A percentile compares a stretch with the other conserved stretches of the same genome.
Conservation (phyloP, 805 yeast species). For the Pichia gijzeniarum region DNA sequence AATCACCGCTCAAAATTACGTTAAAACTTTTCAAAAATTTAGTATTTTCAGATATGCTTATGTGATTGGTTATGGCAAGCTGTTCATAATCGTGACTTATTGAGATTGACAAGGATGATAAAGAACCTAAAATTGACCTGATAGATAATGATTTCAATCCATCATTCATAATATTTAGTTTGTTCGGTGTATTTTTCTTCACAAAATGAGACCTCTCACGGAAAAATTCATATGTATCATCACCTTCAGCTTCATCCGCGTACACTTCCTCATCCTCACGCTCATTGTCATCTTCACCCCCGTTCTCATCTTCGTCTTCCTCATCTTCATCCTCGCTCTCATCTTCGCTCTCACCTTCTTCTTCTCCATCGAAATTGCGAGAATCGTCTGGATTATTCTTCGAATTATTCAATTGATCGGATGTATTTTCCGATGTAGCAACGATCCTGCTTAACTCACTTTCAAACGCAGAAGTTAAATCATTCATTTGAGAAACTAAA, state of each 20-base stretch:
- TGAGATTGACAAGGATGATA: background rate
- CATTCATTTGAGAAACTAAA: constrained; percentile 44
- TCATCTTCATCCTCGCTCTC: constrained; percentile 10
- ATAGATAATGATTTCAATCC: constrained; percentile 14
- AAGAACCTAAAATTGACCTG: constrained; percentile 4
- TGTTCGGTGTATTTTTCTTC: background rate
- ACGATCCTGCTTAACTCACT: constrained; percentile 19
- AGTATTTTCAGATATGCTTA: constrained; percentile 26
- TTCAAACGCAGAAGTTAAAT: constrained; percentile 19
- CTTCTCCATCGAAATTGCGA: background rate
- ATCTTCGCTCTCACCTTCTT: background rate
- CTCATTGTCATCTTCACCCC: constrained; percentile 19
- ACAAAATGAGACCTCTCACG: background rate
- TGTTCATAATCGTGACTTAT: constrained; percentile 20
- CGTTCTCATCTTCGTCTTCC: constrained; percentile 15
- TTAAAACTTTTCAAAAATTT: constrained; percentile 25
- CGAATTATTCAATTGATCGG: background rate
- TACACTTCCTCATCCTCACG: constrained; percentile 20
- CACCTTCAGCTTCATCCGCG: too few species aligned
- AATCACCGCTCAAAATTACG: constrained; percentile 19
- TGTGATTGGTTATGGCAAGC: constrained; percentile 16
- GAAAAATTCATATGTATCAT: constrained; percentile 11
- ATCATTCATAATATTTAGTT: constrained; percentile 6
- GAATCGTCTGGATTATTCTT: too few species aligned
- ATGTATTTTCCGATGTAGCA: background rate